Conservation (phyloP, 495 filamentous ascomycete genomes). For the Hyaloscypha bicolor region DNA sequence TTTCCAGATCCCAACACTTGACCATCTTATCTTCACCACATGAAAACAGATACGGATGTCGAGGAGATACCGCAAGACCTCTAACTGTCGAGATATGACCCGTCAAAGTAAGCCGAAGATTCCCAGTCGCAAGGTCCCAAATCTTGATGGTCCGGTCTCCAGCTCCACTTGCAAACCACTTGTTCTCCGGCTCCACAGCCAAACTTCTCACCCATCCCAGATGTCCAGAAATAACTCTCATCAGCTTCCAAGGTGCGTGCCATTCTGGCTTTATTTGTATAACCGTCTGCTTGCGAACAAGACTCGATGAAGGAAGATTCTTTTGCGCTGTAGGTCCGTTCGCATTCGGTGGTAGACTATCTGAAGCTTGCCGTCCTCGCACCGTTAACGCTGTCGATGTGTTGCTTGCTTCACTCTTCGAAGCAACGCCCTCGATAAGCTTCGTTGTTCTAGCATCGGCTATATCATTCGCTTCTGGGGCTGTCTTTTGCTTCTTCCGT, state of each 20-base stretch:
- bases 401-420: conserved; percentile 38
- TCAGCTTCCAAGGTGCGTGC: conserved; percentile 98
- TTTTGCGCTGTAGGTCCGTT: conserved; percentile 49
- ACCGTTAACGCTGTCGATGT: conserved; percentile 64
- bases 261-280: conserved; percentile 83
- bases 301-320: conserved; percentile 46
- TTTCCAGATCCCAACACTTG: conserved; percentile 99
- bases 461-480: conserved; percentile 30
- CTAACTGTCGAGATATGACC: conserved; percentile 97
- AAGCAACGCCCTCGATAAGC: conserved; percentile 67
- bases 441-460: conserved; percentile 61
- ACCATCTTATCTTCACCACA: conserved; percentile 99
- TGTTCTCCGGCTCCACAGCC: conserved; percentile 92
- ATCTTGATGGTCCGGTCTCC: conserved; percentile 99
- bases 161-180: conserved; percentile 97
- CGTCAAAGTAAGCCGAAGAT: conserved; percentile 82
- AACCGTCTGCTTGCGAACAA: conserved; percentile 41
- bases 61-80: conserved; percentile 87
- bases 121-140: conserved; percentile 91
- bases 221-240: conserved; percentile 96
- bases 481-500: conserved; percentile 53
- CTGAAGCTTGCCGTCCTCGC: conserved; percentile 35
- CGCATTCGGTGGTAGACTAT: conserved; percentile 37
- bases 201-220: conserved; percentile 92
- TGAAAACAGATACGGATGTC: conserved; percentile 97